Evolutionary conservation across 2,329 filamentous ascomycete species (phyloP).

Genomic region (Aspergillus sclerotialis): DNA sequence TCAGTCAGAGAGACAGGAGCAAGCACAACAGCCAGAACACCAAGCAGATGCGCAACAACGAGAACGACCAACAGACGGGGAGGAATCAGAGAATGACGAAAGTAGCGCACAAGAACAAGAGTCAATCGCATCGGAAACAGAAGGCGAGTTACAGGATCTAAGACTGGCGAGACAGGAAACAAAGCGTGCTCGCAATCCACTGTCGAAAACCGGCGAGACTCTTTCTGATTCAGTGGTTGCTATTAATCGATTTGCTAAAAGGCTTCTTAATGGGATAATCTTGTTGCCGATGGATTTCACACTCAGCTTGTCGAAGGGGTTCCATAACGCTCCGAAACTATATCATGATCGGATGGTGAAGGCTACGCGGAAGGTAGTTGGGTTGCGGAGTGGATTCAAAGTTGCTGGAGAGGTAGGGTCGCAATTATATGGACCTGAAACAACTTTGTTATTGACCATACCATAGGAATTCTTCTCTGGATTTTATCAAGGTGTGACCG

Average conservation of each 20-base stretch:
- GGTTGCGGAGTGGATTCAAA: conserved; percentile 65
- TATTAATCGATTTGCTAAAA: conserved; percentile 60
- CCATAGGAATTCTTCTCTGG: conserved; percentile 63
- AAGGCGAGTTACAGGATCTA: not conserved
- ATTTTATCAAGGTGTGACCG: conserved; percentile 74
- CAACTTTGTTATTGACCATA: not conserved
- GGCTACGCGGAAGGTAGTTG: conserved; percentile 71
- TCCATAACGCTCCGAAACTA: conserved; percentile 77
- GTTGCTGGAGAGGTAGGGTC: conserved; percentile 69
- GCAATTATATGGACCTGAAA: conserved; percentile 1
- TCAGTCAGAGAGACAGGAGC: not conserved
- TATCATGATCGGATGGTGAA: conserved; percentile 80
- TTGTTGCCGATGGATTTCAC: conserved; percentile 81
- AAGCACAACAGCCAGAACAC: not conserved
- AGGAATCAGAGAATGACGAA: not conserved
- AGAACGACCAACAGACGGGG: not conserved
- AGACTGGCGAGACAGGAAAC: not conserved
- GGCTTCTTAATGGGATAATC: conserved; percentile 68
- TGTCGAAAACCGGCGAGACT: conserved; percentile 1
- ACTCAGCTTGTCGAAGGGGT: conserved; percentile 73
- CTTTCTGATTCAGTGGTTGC: conserved; percentile 54
- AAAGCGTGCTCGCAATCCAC: conserved; percentile 1
- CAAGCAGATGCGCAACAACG: not conserved
- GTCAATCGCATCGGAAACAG: not conserved
- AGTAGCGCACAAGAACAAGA: not conserved